Evolutionary conservation across 345 rosid species (phyloP).

Genomic region (Iberis pinnata): DNA sequence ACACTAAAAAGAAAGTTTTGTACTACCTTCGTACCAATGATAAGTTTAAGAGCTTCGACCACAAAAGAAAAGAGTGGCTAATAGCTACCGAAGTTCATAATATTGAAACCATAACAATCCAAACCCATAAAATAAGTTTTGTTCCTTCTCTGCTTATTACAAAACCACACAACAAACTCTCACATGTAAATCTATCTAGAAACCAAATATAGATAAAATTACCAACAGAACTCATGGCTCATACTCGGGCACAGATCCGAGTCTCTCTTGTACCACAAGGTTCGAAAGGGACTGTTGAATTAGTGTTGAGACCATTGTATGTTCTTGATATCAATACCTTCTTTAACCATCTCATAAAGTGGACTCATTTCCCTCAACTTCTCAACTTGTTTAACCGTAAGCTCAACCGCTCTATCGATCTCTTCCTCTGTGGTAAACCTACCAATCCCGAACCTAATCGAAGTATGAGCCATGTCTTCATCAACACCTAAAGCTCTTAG

Average conservation of each 20-base stretch:
- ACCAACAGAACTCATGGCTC: slow-evolving; percentile 14
- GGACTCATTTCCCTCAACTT: slow-evolving; percentile 98
- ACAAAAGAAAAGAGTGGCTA: too few species aligned
- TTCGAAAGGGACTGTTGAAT: neutral
- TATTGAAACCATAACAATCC: slow-evolving; percentile 17
- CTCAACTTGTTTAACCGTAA: slow-evolving; percentile 79
- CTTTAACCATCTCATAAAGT: slow-evolving; percentile 86
- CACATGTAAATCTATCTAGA: slow-evolving; percentile 12
- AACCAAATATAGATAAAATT: slow-evolving; percentile 11
- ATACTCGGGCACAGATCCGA: neutral
- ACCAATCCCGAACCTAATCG: slow-evolving; percentile 93
- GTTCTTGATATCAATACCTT: slow-evolving; percentile 76
- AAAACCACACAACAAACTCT: slow-evolving; percentile 21
- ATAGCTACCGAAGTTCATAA: too few species aligned
- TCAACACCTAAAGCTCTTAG: slow-evolving; percentile 93
- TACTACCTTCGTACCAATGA: too few species aligned
- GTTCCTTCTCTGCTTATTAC: slow-evolving; percentile 23
- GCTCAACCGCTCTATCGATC: slow-evolving; percentile 75
- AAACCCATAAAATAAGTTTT: neutral
- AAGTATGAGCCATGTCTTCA: slow-evolving; percentile 96
- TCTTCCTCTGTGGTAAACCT: slow-evolving; percentile 90
- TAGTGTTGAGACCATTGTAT: slow-evolving; percentile 93
- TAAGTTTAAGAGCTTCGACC: too few species aligned
- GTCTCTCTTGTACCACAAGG: neutral
- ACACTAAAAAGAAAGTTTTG: too few species aligned